A percentile compares a stretch with the other conserved stretches of the same genome.
phyloP scores from a whole-genome alignment of 2,329 filamentous ascomycete species.

The Xylariaceae sp. region DNA sequence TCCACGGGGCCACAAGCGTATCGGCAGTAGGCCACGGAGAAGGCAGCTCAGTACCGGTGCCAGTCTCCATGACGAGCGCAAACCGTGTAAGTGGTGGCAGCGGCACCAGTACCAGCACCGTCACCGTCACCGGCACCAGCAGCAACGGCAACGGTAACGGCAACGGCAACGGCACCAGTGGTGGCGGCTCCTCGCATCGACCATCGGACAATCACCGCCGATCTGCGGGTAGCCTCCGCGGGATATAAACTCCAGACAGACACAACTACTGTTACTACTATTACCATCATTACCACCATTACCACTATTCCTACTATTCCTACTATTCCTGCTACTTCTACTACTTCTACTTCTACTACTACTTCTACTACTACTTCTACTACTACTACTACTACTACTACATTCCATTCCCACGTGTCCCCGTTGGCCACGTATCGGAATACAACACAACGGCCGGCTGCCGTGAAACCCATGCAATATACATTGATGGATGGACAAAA shows the following conservation, averaged over 20 bases:
- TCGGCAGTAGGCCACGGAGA: background rate
- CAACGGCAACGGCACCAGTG: conserved; percentile 7
- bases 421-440: conserved; percentile 22
- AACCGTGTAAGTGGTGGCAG: background rate
- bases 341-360: no score
- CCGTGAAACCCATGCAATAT: conserved; percentile 20
- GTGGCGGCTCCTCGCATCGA: conserved; percentile 23
- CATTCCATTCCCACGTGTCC: conserved; percentile 12
- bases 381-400: background rate
- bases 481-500: background rate
- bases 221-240: conserved; percentile 32
- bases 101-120: background rate
- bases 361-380: no score
- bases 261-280: no score
- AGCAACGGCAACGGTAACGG: background rate
- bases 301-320: no score
- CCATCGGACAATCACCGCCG: conserved; percentile 27
- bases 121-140: background rate
- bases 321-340: no score
- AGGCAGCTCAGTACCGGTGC: background rate
- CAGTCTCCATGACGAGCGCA: background rate
- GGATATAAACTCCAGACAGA: conserved; percentile 22
- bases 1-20: conserved; percentile 12
- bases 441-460: conserved; percentile 22
- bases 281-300: no score